Percentiles rank a stretch among this genome's conserved stretches.
Conservation (phyloP, 805 yeast species). For the Candida coquimbonensis region DNA sequence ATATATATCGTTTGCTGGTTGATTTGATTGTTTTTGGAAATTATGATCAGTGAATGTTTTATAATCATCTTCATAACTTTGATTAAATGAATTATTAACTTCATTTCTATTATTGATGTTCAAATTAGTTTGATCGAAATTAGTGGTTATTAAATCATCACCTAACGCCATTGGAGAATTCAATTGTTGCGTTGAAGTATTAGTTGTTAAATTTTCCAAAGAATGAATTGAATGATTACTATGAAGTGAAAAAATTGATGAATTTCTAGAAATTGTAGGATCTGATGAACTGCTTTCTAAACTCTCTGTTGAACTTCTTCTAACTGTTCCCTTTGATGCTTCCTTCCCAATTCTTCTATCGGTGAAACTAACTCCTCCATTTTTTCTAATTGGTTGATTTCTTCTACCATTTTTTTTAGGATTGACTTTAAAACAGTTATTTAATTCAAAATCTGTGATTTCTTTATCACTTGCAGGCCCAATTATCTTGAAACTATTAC, state of each 20-base stretch:
- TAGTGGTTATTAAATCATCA: not conserved
- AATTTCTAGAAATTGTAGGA: slow-evolving; percentile 2
- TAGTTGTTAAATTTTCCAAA: not conserved
- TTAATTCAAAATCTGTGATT: not conserved
- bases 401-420: not conserved
- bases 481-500: slow-evolving; percentile 11
- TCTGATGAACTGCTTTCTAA: not conserved
- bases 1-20: not conserved
- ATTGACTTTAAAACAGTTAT: not conserved
- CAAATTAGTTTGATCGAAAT: not conserved
- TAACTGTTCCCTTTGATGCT: not conserved
- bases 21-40: not conserved
- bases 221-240: not conserved
- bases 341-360: not conserved
- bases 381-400: not conserved
- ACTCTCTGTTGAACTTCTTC: slow-evolving; percentile 2
- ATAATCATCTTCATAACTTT: not conserved
- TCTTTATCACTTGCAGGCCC: slow-evolving; percentile 7
- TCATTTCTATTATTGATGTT: not conserved
- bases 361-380: not conserved
- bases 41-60: not conserved
- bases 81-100: not conserved
- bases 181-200: not conserved
- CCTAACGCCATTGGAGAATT: not conserved
- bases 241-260: slow-evolving; percentile 2